These are phyloP conservation scores for Lactifluus echinatus DNA, from an alignment of 768 basidiomycete genomes.

Conservation along the genomic window DNA sequence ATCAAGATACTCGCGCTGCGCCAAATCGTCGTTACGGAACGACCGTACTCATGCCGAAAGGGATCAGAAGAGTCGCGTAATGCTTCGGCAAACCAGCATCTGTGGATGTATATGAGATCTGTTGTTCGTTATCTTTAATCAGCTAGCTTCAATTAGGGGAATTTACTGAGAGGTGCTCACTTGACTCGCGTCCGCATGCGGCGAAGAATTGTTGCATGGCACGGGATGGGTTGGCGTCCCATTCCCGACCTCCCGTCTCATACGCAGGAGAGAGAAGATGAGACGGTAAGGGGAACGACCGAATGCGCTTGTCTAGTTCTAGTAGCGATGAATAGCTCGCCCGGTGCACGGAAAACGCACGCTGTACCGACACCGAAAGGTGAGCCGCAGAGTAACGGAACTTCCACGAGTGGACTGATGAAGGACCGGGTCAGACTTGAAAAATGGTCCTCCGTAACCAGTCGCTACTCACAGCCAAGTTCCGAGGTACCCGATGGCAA, in stretches of 20 bases:
- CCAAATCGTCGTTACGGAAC: conserved; percentile 38
- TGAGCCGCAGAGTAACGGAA: conserved; percentile 38
- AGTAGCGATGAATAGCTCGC: conserved; percentile 38
- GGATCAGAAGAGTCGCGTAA: conserved; percentile 35
- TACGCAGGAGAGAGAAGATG: conserved; percentile 35
- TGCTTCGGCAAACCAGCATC: conserved; percentile 42
- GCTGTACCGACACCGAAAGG: conserved; percentile 36
- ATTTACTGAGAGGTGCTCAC: conserved; percentile 29
- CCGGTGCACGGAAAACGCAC: conserved; percentile 32
- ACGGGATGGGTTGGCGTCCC: conserved; percentile 32
- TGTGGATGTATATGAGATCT: conserved; percentile 31
- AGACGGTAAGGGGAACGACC: conserved; percentile 39
- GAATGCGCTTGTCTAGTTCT: conserved; percentile 42
- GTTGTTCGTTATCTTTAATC: not conserved
- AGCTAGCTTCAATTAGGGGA: not conserved
- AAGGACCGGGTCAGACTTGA: not conserved
- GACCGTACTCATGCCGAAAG: conserved; percentile 35
- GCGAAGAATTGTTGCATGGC: conserved; percentile 42
- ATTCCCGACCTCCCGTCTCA: conserved; percentile 27
- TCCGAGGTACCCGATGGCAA: conserved; percentile 31
- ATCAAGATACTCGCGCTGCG: conserved; percentile 38
- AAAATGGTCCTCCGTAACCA: not conserved
- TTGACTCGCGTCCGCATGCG: conserved; percentile 36
- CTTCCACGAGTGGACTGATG: conserved; percentile 32
- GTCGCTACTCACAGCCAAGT: conserved; percentile 34